Conservation (phyloP, 805 yeast species). For the Suhomyces faveliae region DNA sequence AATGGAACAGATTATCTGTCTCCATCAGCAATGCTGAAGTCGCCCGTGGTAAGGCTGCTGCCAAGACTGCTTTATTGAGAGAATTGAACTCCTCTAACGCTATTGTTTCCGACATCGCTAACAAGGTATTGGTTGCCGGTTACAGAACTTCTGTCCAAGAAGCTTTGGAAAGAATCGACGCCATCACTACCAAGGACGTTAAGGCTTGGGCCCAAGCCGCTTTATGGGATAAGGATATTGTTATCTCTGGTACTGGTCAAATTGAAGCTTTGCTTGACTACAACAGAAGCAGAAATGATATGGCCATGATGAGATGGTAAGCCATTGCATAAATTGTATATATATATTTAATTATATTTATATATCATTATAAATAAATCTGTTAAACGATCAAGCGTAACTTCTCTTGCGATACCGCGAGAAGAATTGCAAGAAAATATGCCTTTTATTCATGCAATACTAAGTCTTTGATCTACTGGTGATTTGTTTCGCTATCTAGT, state of each 20-base stretch:
- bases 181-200: constrained; percentile 57
- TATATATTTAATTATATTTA: background rate
- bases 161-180: constrained; percentile 60
- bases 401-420: too few species aligned
- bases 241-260: constrained; percentile 80
- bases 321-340: constrained; percentile 5
- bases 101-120: constrained; percentile 57
- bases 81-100: constrained; percentile 48
- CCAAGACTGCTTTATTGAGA: constrained; percentile 61
- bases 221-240: constrained; percentile 83
- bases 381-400: too few species aligned
- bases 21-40: constrained; percentile 77
- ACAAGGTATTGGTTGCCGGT: constrained; percentile 58
- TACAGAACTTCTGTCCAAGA: constrained; percentile 61
- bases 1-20: constrained; percentile 82
- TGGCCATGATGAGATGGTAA: constrained; percentile 81
- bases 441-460: too few species aligned
- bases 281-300: constrained; percentile 82
- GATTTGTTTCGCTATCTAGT: too few species aligned
- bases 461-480: too few species aligned
- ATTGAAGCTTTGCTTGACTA: constrained; percentile 83
- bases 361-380: constrained; percentile 6
- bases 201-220: constrained; percentile 71
- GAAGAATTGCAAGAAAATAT: too few species aligned
- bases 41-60: constrained; percentile 69